Base-by-base conservation (phyloP, 2,329 filamentous ascomycete species). In the Colletotrichum destructivum region DNA sequence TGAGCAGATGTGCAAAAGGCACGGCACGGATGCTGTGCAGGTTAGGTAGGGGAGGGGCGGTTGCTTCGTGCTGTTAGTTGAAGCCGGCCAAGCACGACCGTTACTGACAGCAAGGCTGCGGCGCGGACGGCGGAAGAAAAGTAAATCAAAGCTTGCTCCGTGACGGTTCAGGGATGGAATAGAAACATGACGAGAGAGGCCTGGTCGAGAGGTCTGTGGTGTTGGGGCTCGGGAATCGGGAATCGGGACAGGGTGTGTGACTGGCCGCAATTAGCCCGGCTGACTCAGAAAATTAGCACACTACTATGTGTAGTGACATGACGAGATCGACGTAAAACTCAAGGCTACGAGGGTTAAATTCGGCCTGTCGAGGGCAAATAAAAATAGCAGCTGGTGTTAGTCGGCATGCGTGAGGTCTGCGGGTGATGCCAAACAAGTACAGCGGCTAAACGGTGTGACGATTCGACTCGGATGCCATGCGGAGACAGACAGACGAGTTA, bases 371-470 rank as follows among this genome's bases (percentile, higher is more conserved):
- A 77, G 74, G 75, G 38, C 76, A 78, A 79, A 78, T 78, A 82
- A 80, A 81, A 82, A 82, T 81, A 82, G 80, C 74, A 62, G 57
- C 51, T 16, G 56, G 31, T 73, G 67, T 71, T 74, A 75, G 68
- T 55, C 26, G 51, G 23, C 44, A 13, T 64, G 62, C 62, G 40
- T 52, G 62, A 61, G 63, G 31, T 38, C 66, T 75, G 73, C 73
- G 55, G 63, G 73, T 61, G 68, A 74, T 55, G 57, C 55, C 72
- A 72, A 75, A 74, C 73, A 74, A 69, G 59, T 73, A 57, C 67
- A 56, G 23, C 56, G 52, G 56, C 66, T 62, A 59, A 51, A 62
- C 44, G 60, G 51, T 57, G 61, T 65, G 54, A 66, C 66, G 69
- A 66, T 35, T 51, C 51, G 26, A 66, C 35, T 51, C 54, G 26